A percentile compares a stretch with the other conserved stretches of the same genome.
Evolutionary conservation across 75 land plant species (phyloP).

Genomic region (Pseudotsuga menziesii): DNA sequence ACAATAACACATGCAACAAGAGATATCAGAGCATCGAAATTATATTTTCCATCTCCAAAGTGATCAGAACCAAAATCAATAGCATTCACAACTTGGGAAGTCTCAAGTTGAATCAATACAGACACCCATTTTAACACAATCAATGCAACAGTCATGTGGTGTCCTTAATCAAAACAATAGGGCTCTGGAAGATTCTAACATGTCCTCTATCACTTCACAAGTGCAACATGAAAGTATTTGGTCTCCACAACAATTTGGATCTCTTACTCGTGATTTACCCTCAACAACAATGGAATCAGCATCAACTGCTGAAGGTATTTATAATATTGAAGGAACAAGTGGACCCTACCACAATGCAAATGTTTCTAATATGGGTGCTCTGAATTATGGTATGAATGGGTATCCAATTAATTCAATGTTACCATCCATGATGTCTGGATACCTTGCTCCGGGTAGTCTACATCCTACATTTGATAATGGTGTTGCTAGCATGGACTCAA

Average conservation of each 20-base stretch:
- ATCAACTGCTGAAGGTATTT: slow-evolving; percentile 36
- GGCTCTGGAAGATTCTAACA: slow-evolving; percentile 1
- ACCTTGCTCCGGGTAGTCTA: slow-evolving; percentile 42
- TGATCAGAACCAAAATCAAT: slow-evolving; percentile 26
- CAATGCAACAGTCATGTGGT: slow-evolving; percentile 16
- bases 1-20: slow-evolving; percentile 39
- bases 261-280: slow-evolving; percentile 9
- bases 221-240: background rate
- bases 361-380: slow-evolving; percentile 23
- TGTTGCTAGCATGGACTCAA: slow-evolving; percentile 38
- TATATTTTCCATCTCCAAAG: slow-evolving; percentile 24
- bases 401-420: slow-evolving; percentile 50
- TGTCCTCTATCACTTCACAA: slow-evolving; percentile 14
- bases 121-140: slow-evolving; percentile 3
- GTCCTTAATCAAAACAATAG: slow-evolving; percentile 21
- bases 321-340: slow-evolving; percentile 32
- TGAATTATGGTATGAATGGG: slow-evolving; percentile 49
- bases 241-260: slow-evolving; percentile 2
- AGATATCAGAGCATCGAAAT: slow-evolving; percentile 23
- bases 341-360: slow-evolving; percentile 35
- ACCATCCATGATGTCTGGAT: slow-evolving; percentile 53
- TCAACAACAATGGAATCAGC: slow-evolving; percentile 29
- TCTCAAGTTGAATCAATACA: slow-evolving; percentile 16
- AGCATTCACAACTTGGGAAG: slow-evolving; percentile 11
- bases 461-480: slow-evolving; percentile 42